These are phyloP conservation scores for Crucihimalaya himalaica DNA, from an alignment of 345 rosid genomes.

Conservation along the genomic window DNA sequence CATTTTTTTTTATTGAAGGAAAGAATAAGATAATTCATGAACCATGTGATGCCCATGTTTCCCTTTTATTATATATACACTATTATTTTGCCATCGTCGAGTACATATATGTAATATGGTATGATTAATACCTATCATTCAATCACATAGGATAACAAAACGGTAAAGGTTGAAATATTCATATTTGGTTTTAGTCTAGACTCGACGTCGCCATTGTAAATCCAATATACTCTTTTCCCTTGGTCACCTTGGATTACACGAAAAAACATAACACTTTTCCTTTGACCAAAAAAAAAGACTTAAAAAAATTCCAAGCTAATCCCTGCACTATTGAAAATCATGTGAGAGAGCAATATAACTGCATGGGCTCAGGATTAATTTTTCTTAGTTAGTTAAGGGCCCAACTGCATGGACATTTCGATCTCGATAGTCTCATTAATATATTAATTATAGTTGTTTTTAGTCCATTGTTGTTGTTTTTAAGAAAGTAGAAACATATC, in stretches of 20 bases:
- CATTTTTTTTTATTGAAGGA: neutral
- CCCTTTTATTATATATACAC: neutral
- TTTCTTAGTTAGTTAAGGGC: neutral
- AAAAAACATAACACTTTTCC: neutral
- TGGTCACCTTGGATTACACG: neutral
- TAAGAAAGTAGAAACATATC: neutral
- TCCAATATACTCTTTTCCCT: neutral
- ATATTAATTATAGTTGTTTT: neutral
- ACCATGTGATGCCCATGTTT: slow-evolving; percentile 38
- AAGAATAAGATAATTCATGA: slow-evolving; percentile 20
- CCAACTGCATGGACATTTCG: no score
- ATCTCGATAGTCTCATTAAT: no score
- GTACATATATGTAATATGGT: neutral
- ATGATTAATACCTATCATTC: neutral
- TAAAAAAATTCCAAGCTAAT: neutral
- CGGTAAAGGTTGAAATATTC: neutral
- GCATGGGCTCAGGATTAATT: neutral
- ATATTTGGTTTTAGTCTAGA: no score
- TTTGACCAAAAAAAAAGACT: neutral
- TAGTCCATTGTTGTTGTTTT: neutral
- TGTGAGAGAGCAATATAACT: neutral
- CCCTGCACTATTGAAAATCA: neutral
- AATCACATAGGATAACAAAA: neutral
- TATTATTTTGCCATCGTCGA: neutral
- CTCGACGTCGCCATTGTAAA: no score